Base-by-base conservation (phyloP, 305 asterid species). In the Lippia alba region DNA sequence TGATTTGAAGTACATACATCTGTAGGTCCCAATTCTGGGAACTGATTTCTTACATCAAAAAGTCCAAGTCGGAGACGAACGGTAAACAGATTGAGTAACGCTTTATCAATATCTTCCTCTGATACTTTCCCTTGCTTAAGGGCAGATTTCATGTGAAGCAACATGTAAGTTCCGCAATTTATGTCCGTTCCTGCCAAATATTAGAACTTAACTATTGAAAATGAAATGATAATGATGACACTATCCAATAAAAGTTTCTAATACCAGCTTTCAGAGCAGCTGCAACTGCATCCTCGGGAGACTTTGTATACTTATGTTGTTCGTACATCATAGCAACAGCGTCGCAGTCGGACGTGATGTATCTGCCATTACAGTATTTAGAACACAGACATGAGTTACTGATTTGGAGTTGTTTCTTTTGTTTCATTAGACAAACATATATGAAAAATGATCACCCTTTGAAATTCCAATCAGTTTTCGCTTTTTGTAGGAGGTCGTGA, bases 271-370 rank as follows among this genome's bases (percentile, higher is more conserved):
- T 86, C 19, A 94, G 81, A 63, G 97, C 96, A 65, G 81, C 80
- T 39, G 97, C 92, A 65, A 88, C 97, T 1, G 99, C 99, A 71
- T 89, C 97, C 75, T 91, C 99, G 0, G 82, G 83, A 34, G 87
- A 67, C 72, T 76, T 84, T 4, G 96, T 76, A 78, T 81, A 91
- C 8, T 91, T 83, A 53, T 91, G 96, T 79, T 85, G 14, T 72
- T 89, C 97, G 53, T 71, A 94, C 64, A 94, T 91, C 1, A 96
- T 85, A 18, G 94, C 94, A 80, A 89, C 95, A 64, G 99, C 97
- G 77, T 94, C 97, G 70, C 99, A 94, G 63, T 94, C 99, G 6
- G 99, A 88, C 64, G 96, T 73, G 74, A 94, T 85, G 66, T 94
- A 94, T 78, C 99, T 94, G 87, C 3, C 30, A 3, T 53, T 65